Conservation (phyloP, 23 red algal species). For the Gracilaria gracilis region DNA sequence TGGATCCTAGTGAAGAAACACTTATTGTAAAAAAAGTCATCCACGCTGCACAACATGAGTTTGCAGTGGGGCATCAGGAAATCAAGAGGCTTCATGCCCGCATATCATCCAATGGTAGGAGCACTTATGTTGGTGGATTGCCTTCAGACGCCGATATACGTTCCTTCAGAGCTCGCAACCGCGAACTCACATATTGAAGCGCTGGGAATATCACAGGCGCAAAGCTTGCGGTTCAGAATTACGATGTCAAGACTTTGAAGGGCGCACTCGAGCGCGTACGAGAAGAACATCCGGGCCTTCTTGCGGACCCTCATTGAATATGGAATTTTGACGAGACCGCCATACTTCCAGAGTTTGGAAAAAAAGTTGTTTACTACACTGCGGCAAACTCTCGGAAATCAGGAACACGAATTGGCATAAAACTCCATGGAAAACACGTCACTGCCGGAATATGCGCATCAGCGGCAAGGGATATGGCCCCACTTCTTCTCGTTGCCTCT, state of each 20-base stretch:
- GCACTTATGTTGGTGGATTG: neutral
- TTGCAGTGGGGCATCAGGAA: neutral
- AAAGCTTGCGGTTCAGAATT: neutral
- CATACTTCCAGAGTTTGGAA: neutral
- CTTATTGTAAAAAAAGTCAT: neutral
- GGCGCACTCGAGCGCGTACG: neutral
- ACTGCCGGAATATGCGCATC: conserved; percentile 25
- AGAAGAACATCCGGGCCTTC: neutral
- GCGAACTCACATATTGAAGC: conserved; percentile 1
- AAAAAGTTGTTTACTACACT: neutral
- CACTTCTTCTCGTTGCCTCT: neutral
- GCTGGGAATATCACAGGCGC: neutral
- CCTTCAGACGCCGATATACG: neutral
- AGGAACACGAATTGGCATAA: neutral
- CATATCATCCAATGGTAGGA: neutral
- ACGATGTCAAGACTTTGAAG: neutral
- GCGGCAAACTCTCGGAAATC: neutral
- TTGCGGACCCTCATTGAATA: neutral
- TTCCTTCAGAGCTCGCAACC: neutral
- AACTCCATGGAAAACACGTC: neutral
- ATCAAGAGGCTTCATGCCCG: neutral
- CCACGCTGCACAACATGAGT: neutral
- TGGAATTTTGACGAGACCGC: conserved; percentile 41
- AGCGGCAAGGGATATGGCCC: neutral
- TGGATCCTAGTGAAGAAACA: neutral